A percentile compares a stretch with the other conserved stretches of the same genome.
Conservation (phyloP, 441 rosid species). For the Omphalea diandra region DNA sequence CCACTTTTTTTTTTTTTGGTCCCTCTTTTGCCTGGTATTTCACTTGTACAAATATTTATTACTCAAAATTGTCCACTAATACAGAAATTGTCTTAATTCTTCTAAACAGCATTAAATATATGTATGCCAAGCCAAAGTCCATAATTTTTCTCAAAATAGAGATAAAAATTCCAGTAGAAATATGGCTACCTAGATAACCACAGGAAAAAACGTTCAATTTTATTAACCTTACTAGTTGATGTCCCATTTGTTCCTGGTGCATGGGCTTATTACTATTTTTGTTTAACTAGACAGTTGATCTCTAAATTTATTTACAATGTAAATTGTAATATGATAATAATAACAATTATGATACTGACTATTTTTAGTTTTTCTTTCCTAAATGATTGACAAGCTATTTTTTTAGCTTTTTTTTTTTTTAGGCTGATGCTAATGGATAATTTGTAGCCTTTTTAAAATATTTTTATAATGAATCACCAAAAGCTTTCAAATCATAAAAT, state of each 20-base stretch:
- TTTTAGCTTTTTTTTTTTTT: too few species aligned
- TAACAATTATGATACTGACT: too few species aligned
- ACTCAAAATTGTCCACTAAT: too few species aligned
- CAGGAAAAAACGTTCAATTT: neutral
- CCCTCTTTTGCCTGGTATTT: neutral
- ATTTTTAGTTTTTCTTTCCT: too few species aligned
- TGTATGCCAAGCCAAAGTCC: neutral
- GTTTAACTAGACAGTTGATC: too few species aligned
- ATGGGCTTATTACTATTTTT: too few species aligned
- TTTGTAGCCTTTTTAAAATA: too few species aligned
- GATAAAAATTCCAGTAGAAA: neutral
- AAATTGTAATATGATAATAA: too few species aligned
- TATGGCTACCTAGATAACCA: neutral
- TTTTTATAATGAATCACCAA: neutral
- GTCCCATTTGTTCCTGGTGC: too few species aligned
- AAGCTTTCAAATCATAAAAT: neutral
- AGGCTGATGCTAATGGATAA: too few species aligned
- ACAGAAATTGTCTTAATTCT: neutral
- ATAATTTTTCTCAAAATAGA: constrained; percentile 1
- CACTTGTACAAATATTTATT: neutral
- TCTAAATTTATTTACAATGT: too few species aligned
- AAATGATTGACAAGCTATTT: too few species aligned
- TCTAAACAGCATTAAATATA: neutral
- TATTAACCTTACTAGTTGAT: neutral
- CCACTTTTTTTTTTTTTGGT: neutral